phyloP scores from a whole-genome alignment of 805 yeast species.

The Lipomyces yamanashiensis region DNA sequence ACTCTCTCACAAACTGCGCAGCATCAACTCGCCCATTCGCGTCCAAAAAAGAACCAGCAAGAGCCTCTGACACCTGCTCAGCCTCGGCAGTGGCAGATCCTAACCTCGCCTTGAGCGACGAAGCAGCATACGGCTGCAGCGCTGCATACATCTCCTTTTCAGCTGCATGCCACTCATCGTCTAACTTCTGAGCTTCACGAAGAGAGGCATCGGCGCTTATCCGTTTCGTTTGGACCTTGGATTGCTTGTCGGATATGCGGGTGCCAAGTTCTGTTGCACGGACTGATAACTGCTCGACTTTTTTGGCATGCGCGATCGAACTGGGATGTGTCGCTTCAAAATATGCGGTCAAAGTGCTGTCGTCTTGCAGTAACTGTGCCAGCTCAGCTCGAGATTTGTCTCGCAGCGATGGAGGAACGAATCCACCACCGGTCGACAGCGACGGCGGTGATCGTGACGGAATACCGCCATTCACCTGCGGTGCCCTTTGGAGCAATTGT shows the following conservation, averaged over 20 bases:
- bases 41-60: constrained; percentile 46
- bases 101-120: constrained; percentile 15
- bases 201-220: constrained; percentile 12
- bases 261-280: constrained; percentile 16
- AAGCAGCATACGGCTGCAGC: constrained; percentile 21
- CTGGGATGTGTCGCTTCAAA: constrained; percentile 30
- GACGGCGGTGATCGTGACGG: no score
- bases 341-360: constrained; percentile 13
- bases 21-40: constrained; percentile 40
- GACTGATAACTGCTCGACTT: constrained; percentile 11
- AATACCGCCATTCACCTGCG: background rate
- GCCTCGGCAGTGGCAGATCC: constrained; percentile 40
- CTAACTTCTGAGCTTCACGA: constrained; percentile 20
- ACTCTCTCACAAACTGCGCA: constrained; percentile 51
- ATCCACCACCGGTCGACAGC: background rate
- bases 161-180: constrained; percentile 22
- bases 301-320: constrained; percentile 1
- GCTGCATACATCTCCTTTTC: constrained; percentile 26
- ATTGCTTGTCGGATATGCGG: constrained; percentile 15
- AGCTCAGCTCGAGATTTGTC: constrained; percentile 24
- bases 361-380: constrained; percentile 8
- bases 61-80: constrained; percentile 45
- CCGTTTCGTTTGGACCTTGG: constrained; percentile 10
- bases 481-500: background rate
- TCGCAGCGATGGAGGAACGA: constrained; percentile 18